A percentile compares a stretch with the other conserved stretches of the same genome.
Evolutionary conservation across 768 basidiomycete species (phyloP).

Genomic region (Podaxis sp.): DNA sequence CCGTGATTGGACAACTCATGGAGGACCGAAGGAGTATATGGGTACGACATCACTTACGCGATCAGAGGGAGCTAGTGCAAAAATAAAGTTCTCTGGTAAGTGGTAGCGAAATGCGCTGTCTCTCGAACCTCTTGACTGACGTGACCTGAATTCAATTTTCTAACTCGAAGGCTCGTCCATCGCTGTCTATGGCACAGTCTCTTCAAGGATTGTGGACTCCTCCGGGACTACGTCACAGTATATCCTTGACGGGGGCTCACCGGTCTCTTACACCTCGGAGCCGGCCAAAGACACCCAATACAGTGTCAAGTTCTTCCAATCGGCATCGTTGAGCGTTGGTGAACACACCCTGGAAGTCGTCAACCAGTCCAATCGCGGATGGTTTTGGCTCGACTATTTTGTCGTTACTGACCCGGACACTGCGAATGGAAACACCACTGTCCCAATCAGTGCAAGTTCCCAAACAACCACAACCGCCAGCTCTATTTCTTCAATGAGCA

Average conservation of each 20-base stretch:
- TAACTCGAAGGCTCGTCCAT: conserved; percentile 4
- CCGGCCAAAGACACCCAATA: background rate
- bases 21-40: conserved; percentile 5
- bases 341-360: conserved; percentile 3
- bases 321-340: background rate
- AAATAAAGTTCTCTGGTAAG: conserved; percentile 10
- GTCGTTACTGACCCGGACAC: background rate
- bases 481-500: background rate
- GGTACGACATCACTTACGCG: background rate
- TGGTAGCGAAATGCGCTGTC: background rate
- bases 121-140: background rate
- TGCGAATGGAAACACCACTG: background rate
- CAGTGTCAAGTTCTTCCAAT: conserved; percentile 4
- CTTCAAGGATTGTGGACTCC: background rate
- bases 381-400: conserved; percentile 6
- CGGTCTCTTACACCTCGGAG: background rate
- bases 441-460: background rate
- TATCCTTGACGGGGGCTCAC: background rate
- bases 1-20: background rate
- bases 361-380: conserved; percentile 3
- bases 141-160: background rate
- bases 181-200: conserved; percentile 11
- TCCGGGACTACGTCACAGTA: conserved; percentile 1
- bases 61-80: conserved; percentile 5
- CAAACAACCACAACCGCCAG: background rate